Evolutionary conservation across 116 monocot genomes (phyloP).

Genomic region (Phalaenopsis hybrid): DNA sequence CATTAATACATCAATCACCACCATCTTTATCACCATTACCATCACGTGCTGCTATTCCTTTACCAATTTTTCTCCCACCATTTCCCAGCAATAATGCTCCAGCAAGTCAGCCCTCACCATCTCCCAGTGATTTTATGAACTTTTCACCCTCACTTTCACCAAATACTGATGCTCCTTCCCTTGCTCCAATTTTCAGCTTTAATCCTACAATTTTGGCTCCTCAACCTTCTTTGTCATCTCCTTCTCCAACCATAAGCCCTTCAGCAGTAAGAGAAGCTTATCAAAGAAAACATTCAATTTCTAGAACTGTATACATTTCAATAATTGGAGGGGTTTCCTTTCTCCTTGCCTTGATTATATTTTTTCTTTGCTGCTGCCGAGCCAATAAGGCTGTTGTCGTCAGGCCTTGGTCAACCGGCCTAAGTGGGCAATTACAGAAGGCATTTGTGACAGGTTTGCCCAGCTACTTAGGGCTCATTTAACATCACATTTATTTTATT

Average conservation of each 20-base stretch:
- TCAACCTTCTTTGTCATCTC: background rate
- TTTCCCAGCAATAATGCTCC: background rate
- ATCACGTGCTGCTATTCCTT: background rate
- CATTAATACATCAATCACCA: background rate
- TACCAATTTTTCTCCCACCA: constrained; percentile 2
- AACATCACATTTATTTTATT: too few species aligned
- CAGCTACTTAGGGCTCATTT: too few species aligned
- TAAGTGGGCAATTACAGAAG: constrained; percentile 84
- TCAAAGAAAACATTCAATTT: background rate
- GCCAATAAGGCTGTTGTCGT: constrained; percentile 40
- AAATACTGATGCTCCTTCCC: background rate
- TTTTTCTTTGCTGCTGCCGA: constrained; percentile 19
- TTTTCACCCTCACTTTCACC: background rate
- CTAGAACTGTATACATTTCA: background rate
- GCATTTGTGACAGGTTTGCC: constrained; percentile 74
- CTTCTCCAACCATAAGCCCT: background rate
- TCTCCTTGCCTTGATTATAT: constrained; percentile 11
- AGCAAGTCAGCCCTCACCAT: constrained; percentile 7
- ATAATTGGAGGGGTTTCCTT: constrained; percentile 10
- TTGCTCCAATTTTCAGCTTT: background rate
- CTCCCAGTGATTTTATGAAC: background rate
- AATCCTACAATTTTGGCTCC: background rate
- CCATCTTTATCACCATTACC: constrained; percentile 17
- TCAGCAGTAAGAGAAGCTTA: background rate
- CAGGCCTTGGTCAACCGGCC: constrained; percentile 61